These are phyloP conservation scores for Sextonia rubra DNA, from an alignment of 164 flowering plant genomes.

Conservation along the genomic window DNA sequence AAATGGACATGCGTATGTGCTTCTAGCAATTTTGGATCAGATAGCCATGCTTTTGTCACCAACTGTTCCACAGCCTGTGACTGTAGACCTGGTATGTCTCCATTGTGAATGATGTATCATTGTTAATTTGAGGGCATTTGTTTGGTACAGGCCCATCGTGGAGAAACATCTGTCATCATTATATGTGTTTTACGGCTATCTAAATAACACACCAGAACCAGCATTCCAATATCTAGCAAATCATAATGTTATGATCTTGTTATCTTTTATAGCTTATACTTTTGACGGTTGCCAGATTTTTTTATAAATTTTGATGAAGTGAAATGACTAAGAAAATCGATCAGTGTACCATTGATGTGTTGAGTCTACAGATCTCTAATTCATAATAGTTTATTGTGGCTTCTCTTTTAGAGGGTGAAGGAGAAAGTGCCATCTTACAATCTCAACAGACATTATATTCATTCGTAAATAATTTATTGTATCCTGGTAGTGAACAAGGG, in stretches of 20 bases:
- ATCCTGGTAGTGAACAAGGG: neutral
- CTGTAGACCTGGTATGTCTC: constrained; percentile 12
- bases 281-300: neutral
- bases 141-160: neutral
- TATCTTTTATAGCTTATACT: neutral
- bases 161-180: neutral
- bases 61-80: constrained; percentile 16
- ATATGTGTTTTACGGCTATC: neutral
- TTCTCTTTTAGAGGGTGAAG: neutral
- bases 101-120: neutral
- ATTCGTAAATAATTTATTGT: neutral
- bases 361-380: neutral
- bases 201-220: neutral
- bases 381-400: neutral
- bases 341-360: neutral
- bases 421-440: neutral
- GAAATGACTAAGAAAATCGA: neutral
- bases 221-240: neutral
- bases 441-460: neutral
- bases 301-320: too few species aligned
- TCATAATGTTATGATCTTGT: neutral
- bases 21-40: constrained; percentile 1
- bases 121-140: neutral
- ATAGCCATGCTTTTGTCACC: neutral
- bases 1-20: constrained; percentile 16